Percentiles rank a stretch among this genome's conserved stretches.
phyloP scores from a whole-genome alignment of 2,329 filamentous ascomycete genomes.

The Dactylellina drechsleri region DNA sequence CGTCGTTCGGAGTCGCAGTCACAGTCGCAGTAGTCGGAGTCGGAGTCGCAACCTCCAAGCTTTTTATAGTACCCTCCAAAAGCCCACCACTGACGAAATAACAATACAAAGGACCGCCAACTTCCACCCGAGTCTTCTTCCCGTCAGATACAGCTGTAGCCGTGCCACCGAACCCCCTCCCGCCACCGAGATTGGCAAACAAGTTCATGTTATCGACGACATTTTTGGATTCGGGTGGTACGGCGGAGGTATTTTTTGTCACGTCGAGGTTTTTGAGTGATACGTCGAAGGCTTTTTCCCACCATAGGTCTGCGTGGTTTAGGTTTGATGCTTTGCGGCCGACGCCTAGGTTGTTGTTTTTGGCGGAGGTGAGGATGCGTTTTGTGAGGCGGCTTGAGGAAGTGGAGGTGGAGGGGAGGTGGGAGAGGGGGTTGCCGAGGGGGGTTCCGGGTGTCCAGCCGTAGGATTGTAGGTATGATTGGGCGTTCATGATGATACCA shows the following conservation, averaged over 20 bases:
- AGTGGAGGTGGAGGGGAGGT: conserved; percentile 23
- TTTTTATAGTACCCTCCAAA: conserved; percentile 39
- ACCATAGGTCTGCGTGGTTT: conserved; percentile 54
- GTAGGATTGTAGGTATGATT: conserved; percentile 53
- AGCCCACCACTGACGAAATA: conserved; percentile 45
- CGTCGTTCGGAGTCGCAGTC: not conserved
- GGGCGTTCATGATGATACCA: conserved; percentile 39
- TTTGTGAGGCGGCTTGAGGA: conserved; percentile 36
- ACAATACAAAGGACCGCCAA: conserved; percentile 30
- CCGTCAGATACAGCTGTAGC: not conserved
- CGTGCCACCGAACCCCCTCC: conserved; percentile 45
- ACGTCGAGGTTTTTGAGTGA: conserved; percentile 50
- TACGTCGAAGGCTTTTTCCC: conserved; percentile 53
- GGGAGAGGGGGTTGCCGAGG: conserved; percentile 51
- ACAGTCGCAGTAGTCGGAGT: conserved; percentile 1
- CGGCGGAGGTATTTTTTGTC: conserved; percentile 37
- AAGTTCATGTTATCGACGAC: conserved; percentile 51
- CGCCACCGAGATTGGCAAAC: conserved; percentile 42
- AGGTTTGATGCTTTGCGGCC: conserved; percentile 49
- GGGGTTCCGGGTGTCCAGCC: conserved; percentile 51
- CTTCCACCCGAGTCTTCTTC: conserved; percentile 10
- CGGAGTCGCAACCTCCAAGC: not conserved
- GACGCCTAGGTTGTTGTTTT: conserved; percentile 53
- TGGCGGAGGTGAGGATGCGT: conserved; percentile 45
- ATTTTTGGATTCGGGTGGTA: conserved; percentile 22